These are phyloP conservation scores for Spergularia azorica DNA, from an alignment of 179 eudicot genomes.

Conservation along the genomic window DNA sequence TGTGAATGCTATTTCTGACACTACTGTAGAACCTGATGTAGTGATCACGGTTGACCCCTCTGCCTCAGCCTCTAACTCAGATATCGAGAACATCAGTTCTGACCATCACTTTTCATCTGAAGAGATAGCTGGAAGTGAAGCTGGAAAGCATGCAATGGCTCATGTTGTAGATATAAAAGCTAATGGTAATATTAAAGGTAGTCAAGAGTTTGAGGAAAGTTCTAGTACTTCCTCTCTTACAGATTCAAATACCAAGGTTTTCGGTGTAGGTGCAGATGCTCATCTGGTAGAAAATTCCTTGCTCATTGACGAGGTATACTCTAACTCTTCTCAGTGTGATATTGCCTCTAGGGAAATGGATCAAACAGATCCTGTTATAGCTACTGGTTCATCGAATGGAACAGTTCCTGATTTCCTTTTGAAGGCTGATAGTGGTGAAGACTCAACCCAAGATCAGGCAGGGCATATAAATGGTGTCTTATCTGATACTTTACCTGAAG, in stretches of 20 bases:
- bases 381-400: conserved; percentile 21
- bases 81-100: conserved; percentile 30
- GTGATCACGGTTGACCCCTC: conserved; percentile 27
- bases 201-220: conserved; percentile 29
- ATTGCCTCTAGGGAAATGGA: conserved; percentile 18
- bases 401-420: conserved; percentile 30
- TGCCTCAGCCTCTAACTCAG: conserved; percentile 32
- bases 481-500: conserved; percentile 27
- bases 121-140: conserved; percentile 29
- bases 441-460: conserved; percentile 30
- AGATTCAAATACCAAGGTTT: conserved; percentile 17
- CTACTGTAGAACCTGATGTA: conserved; percentile 33
- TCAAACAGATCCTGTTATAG: conserved; percentile 23
- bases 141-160: conserved; percentile 25
- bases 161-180: background rate
- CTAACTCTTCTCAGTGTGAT: conserved; percentile 20
- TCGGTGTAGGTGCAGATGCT: conserved; percentile 32
- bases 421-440: conserved; percentile 32
- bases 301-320: conserved; percentile 25
- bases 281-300: conserved; percentile 28
- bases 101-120: conserved; percentile 30
- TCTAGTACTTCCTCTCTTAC: conserved; percentile 34
- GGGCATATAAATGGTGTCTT: conserved; percentile 28
- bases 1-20: conserved; percentile 44
- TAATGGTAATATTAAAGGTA: conserved; percentile 20